Conservation (phyloP, 345 rosid species). For the Pseudoturritis turrita region DNA sequence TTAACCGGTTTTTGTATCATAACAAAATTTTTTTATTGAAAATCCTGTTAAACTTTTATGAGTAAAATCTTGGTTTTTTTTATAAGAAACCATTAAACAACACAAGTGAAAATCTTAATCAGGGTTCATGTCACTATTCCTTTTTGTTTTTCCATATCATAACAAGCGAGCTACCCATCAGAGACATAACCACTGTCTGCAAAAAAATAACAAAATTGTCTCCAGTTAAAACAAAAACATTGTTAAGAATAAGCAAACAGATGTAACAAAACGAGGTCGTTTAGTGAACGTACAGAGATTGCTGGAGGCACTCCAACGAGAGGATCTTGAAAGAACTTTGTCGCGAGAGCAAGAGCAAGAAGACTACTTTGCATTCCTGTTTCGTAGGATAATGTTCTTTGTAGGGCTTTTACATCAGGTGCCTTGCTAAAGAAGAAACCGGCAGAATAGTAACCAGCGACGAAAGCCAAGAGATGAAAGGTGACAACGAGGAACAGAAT, state of each 20-base stretch:
- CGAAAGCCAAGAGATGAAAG: constrained; percentile 80
- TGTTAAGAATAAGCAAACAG: not conserved
- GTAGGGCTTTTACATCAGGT: constrained; percentile 66
- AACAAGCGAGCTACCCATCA: constrained; percentile 77
- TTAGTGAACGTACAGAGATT: constrained; percentile 56
- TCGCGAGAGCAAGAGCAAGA: constrained; percentile 83
- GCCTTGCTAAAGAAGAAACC: constrained; percentile 51
- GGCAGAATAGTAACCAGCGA: constrained; percentile 61
- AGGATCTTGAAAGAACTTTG: constrained; percentile 87
- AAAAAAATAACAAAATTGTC: not conserved
- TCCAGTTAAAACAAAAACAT: not conserved
- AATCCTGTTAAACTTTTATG: not conserved
- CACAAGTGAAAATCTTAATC: not conserved
- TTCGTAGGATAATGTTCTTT: constrained; percentile 83
- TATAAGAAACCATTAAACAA: not conserved
- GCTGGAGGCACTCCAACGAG: constrained; percentile 96
- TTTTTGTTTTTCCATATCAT: constrained; percentile 64
- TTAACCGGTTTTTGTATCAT: not conserved
- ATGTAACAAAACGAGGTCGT: not conserved
- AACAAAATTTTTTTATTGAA: too few relatives aligned
- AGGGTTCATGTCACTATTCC: constrained; percentile 10
- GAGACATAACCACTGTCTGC: constrained; percentile 91
- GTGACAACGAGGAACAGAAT: constrained; percentile 46
- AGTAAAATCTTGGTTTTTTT: not conserved
- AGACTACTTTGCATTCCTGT: constrained; percentile 99